Percentiles rank a stretch among this genome's conserved stretches.
phyloP scores from a whole-genome alignment of 768 basidiomycete species.

The Flagelloscypha sp. region DNA sequence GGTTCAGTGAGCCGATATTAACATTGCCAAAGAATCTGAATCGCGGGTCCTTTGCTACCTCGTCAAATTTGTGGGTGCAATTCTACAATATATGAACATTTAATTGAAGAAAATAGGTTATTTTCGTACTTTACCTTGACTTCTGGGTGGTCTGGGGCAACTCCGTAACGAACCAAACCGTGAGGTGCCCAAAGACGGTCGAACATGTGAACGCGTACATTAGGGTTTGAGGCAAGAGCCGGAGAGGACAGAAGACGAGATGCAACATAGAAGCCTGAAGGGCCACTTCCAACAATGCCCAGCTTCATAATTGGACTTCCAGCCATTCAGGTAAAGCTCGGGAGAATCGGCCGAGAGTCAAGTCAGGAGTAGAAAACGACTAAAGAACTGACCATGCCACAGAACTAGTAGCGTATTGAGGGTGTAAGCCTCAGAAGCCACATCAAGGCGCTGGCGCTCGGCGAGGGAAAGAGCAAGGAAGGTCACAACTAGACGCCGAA shows the following conservation, averaged over 20 bases:
- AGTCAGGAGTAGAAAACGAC: no score
- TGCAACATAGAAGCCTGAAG: constrained; percentile 94
- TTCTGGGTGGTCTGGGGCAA: constrained; percentile 97
- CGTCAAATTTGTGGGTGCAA: constrained; percentile 92
- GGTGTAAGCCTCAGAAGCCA: no score
- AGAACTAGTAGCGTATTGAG: no score
- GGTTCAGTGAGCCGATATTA: constrained; percentile 32
- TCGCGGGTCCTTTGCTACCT: constrained; percentile 66
- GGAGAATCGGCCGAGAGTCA: no score
- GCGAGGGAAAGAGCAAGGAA: no score
- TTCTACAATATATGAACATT: constrained; percentile 47
- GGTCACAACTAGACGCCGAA: no score
- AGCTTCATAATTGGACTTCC: constrained; percentile 63
- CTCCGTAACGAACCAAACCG: constrained; percentile 91
- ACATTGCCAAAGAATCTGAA: constrained; percentile 92
- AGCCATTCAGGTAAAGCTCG: no score
- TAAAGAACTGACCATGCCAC: no score
- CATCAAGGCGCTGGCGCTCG: no score
- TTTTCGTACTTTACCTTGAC: constrained; percentile 69
- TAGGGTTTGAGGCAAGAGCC: constrained; percentile 35
- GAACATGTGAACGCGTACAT: constrained; percentile 71
- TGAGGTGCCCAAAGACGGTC: constrained; percentile 93
- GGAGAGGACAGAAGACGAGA: constrained; percentile 75
- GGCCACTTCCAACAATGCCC: constrained; percentile 89
- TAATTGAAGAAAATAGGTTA: not conserved